Conservation (phyloP, 495 filamentous ascomycete genomes). For the Penicillium psychrofluorescens region DNA sequence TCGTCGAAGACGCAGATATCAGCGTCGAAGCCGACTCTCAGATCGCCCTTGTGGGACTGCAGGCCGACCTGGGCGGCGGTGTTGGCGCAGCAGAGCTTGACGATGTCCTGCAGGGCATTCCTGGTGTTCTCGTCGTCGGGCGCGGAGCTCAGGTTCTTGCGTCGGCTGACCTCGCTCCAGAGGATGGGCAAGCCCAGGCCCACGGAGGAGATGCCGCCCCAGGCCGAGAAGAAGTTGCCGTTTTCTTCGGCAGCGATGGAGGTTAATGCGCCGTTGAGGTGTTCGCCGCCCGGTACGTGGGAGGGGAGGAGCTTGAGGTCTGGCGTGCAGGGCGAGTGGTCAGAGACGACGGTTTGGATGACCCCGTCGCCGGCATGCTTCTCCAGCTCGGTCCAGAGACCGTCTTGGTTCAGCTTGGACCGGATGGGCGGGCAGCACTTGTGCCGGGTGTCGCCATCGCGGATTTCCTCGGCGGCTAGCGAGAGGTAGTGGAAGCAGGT, state of each 20-base stretch:
- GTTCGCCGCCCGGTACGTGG: slow-evolving; percentile 39
- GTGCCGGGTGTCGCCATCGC: slow-evolving; percentile 86
- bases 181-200: slow-evolving; percentile 88
- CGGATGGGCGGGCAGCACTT: slow-evolving; percentile 98
- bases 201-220: slow-evolving; percentile 93
- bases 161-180: slow-evolving; percentile 69
- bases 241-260: slow-evolving; percentile 21
- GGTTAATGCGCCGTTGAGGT: slow-evolving; percentile 13
- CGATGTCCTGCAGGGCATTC: slow-evolving; percentile 62
- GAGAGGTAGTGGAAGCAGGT: slow-evolving; percentile 98
- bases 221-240: slow-evolving; percentile 88
- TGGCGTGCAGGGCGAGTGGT: slow-evolving; percentile 94
- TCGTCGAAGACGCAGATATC: slow-evolving; percentile 94
- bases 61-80: slow-evolving; percentile 90
- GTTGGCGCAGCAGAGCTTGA: slow-evolving; percentile 75
- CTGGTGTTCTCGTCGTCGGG: slow-evolving; percentile 34
- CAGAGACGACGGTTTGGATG: slow-evolving; percentile 90
- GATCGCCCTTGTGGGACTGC: slow-evolving; percentile 71
- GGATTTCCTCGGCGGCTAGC: slow-evolving; percentile 79
- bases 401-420: slow-evolving; percentile 72
- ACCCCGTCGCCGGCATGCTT: slow-evolving; percentile 58
- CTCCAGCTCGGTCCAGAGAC: slow-evolving; percentile 77
- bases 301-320: slow-evolving; percentile 82
- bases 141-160: slow-evolving; percentile 33
- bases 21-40: slow-evolving; percentile 80